A percentile compares a stretch with the other conserved stretches of the same genome.
Evolutionary conservation across 2,329 filamentous ascomycete species (phyloP).

Genomic region (Phialophora expanda): DNA sequence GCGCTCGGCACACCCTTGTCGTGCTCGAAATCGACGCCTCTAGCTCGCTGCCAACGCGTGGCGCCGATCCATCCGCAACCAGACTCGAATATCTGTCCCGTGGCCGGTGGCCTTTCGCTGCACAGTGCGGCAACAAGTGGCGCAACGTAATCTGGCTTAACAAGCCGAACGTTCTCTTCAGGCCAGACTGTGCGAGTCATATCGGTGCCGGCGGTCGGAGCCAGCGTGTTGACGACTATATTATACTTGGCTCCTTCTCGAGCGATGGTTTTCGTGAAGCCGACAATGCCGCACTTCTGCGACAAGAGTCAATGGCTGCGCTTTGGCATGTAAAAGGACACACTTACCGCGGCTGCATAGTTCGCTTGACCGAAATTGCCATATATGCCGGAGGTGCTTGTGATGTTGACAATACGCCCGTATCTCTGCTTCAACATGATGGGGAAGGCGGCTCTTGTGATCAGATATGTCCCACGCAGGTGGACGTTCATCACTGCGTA

Average conservation of each 20-base stretch:
- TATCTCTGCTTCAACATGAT: conserved; percentile 98
- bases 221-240: conserved; percentile 96
- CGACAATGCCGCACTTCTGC: conserved; percentile 87
- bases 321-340: conserved; percentile 3
- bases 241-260: conserved; percentile 96
- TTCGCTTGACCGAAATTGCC: conserved; percentile 99
- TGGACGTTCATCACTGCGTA: conserved; percentile 91
- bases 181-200: conserved; percentile 95
- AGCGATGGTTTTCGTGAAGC: conserved; percentile 89
- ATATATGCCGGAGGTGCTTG: conserved; percentile 94
- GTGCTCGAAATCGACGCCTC: conserved; percentile 43
- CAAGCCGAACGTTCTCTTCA: conserved; percentile 96
- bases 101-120: conserved; percentile 83
- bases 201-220: conserved; percentile 92
- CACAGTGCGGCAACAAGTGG: conserved; percentile 86
- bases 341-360: conserved; percentile 81
- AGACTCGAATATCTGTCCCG: conserved; percentile 88
- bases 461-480: conserved; percentile 90
- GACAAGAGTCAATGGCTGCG: conserved; percentile 17
- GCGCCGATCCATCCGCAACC: conserved; percentile 89
- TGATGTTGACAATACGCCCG: conserved; percentile 93
- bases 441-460: conserved; percentile 96
- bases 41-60: conserved; percentile 63
- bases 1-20: conserved; percentile 39
- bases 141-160: conserved; percentile 94